phyloP scores from a whole-genome alignment of 1,139 yeast species.

The Suhomyces bokatorum region DNA sequence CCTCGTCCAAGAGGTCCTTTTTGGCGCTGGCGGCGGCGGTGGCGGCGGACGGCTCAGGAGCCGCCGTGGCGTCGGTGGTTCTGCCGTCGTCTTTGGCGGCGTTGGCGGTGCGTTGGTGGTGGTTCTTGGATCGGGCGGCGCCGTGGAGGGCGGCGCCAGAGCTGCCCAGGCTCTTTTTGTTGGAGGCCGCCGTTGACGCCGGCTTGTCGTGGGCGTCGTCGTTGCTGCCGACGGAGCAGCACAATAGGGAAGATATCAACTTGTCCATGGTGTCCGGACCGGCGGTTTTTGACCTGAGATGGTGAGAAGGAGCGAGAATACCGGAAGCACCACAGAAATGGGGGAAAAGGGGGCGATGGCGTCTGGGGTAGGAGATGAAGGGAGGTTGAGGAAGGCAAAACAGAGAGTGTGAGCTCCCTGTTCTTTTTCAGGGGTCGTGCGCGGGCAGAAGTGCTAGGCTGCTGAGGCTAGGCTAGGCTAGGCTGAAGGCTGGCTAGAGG shows the following conservation, averaged over 20 bases:
- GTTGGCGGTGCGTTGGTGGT: background rate
- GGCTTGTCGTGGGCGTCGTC: conserved; percentile 36
- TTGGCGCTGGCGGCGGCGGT: conserved; percentile 16
- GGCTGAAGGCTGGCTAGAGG: background rate
- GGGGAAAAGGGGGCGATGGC: background rate
- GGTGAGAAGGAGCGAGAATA: conserved; percentile 1
- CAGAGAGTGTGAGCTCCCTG: conserved; percentile 7
- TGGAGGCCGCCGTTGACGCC: conserved; percentile 12
- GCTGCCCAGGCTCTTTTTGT: background rate
- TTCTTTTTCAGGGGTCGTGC: conserved; percentile 11
- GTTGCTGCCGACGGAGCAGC: conserved; percentile 41
- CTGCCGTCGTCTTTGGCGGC: conserved; percentile 7
- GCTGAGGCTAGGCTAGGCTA: too few species aligned
- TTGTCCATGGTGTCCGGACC: conserved; percentile 23
- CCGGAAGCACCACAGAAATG: background rate
- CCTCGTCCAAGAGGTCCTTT: conserved; percentile 39
- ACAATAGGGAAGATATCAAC: conserved; percentile 37
- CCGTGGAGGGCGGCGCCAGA: conserved; percentile 6
- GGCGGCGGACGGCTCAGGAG: conserved; percentile 11
- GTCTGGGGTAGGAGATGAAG: background rate
- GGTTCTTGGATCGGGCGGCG: conserved; percentile 2
- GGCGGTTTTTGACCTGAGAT: conserved; percentile 10
- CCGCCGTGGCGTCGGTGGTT: conserved; percentile 10
- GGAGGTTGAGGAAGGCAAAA: conserved; percentile 6
- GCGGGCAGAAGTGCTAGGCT: background rate